A percentile compares a stretch with the other conserved stretches of the same genome.
Evolutionary conservation across 495 filamentous ascomycete genomes (phyloP).

Genomic region (Symbiotaphrina buchneri): DNA sequence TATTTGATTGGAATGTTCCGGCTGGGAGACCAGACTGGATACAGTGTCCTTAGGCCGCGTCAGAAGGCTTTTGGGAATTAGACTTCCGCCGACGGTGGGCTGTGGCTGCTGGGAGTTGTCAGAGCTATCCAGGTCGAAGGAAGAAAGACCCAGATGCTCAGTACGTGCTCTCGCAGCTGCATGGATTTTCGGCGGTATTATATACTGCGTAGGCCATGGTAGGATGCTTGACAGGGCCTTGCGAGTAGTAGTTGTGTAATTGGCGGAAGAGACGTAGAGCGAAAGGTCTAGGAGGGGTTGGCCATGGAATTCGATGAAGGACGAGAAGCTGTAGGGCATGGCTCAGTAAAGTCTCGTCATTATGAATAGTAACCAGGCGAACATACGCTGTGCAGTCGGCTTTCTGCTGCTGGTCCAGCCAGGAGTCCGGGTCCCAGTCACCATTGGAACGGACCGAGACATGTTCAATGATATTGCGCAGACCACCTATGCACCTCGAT

Average conservation of each 20-base stretch:
- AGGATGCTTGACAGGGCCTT: conserved; percentile 57
- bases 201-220: conserved; percentile 66
- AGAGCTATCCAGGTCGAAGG: conserved; percentile 38
- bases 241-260: conserved; percentile 50
- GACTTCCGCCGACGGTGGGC: conserved; percentile 7
- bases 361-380: conserved; percentile 1
- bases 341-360: conserved; percentile 3
- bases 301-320: conserved; percentile 40
- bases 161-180: conserved; percentile 43
- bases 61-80: conserved; percentile 21
- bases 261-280: conserved; percentile 71
- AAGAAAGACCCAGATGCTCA: conserved; percentile 49
- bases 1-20: conserved; percentile 28
- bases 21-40: conserved; percentile 14
- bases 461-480: conserved; percentile 50
- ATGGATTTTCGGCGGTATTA: conserved; percentile 43
- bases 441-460: conserved; percentile 24
- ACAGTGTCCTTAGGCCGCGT: conserved; percentile 18
- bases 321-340: conserved; percentile 7
- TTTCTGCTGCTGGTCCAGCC: conserved; percentile 18
- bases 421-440: conserved; percentile 29
- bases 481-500: conserved; percentile 41
- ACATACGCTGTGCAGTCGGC: conserved; percentile 33
- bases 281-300: conserved; percentile 51
- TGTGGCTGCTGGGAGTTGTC: conserved; percentile 8